Conservation (phyloP, 116 monocot genomes). For the Iris pallida region DNA sequence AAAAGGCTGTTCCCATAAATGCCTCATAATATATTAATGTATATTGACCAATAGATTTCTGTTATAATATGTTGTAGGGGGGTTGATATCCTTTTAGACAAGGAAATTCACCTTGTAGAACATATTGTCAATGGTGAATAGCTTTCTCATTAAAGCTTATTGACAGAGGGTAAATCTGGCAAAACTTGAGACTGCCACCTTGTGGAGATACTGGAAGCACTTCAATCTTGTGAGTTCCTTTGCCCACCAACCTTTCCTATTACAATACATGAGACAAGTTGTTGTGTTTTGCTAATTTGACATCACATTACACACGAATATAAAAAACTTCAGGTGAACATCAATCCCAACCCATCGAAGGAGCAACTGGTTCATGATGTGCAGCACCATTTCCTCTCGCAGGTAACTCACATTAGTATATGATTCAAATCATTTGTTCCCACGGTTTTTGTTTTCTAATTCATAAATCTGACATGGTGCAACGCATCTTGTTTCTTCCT, state of each 20-base stretch:
- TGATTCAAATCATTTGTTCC: not conserved
- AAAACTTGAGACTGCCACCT: constrained; percentile 49
- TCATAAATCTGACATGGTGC: not conserved
- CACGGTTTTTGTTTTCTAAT: not conserved
- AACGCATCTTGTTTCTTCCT: not conserved
- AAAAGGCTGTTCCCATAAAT: too few relatives aligned
- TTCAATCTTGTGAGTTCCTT: constrained; percentile 57
- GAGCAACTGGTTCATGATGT: constrained; percentile 54
- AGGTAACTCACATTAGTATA: constrained; percentile 28
- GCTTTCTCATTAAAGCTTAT: constrained; percentile 4
- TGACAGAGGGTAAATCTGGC: constrained; percentile 52
- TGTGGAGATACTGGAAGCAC: constrained; percentile 71
- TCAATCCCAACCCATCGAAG: constrained; percentile 67
- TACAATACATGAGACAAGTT: not conserved
- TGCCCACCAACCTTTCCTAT: not conserved
- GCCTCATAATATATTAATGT: too few relatives aligned
- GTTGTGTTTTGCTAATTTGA: not conserved
- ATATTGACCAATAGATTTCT: too few relatives aligned
- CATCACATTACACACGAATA: not conserved
- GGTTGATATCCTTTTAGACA: too few relatives aligned
- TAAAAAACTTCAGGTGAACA: constrained; percentile 32
- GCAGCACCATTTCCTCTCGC: constrained; percentile 66
- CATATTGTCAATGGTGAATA: not conserved
- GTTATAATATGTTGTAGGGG: too few relatives aligned
- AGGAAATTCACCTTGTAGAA: not conserved